Evolutionary conservation across 306 rosid species (phyloP).

Genomic region (Oemleria cerasiformis): DNA sequence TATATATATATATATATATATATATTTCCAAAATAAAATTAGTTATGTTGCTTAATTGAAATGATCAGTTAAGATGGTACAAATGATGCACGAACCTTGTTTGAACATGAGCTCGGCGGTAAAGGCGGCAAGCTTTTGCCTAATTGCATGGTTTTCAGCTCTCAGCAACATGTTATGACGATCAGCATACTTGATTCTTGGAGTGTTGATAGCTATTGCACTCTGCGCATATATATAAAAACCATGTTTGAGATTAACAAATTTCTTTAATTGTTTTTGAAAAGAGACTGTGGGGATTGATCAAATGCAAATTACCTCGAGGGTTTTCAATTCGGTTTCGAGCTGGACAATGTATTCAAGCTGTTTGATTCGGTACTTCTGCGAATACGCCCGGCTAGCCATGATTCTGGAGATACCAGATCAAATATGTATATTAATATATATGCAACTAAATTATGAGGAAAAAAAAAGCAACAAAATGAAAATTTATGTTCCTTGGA

Average conservation of each 20-base stretch:
- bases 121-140: conserved; percentile 13
- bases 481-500: background rate
- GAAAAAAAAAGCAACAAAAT: background rate
- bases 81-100: conserved; percentile 19
- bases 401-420: background rate
- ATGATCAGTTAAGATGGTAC: background rate
- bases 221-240: conserved; percentile 16
- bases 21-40: background rate
- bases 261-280: no score
- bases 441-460: no score
- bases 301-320: conserved; percentile 15
- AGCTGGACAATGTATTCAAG: conserved; percentile 10
- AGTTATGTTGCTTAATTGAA: background rate
- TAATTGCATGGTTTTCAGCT: conserved; percentile 26
- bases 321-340: conserved; percentile 20
- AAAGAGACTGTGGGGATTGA: no score
- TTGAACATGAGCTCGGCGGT: conserved; percentile 19
- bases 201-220: conserved; percentile 18
- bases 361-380: conserved; percentile 27
- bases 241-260: background rate
- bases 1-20: no score
- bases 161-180: conserved; percentile 19
- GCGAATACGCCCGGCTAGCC: conserved; percentile 27
- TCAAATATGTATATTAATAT: background rate
- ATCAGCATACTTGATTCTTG: conserved; percentile 10